Conservation (phyloP, 176 grass and related monocot species). For the Aegilops bicornis region DNA sequence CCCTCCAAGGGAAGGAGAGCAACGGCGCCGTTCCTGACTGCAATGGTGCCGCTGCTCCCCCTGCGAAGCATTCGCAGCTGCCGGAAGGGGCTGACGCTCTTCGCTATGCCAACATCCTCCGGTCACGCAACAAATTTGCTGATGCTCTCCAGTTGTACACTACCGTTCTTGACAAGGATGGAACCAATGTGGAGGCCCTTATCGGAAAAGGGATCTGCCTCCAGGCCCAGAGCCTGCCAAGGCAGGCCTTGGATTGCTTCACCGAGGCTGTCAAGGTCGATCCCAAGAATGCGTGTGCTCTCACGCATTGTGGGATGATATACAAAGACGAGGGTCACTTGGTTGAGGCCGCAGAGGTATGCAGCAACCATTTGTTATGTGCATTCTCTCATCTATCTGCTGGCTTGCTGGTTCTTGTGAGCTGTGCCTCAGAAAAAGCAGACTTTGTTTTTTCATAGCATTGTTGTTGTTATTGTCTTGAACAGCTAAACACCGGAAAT, state of each 20-base stretch:
- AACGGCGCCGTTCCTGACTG: constrained; percentile 20
- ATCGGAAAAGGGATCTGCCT: constrained; percentile 95
- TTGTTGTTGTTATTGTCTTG: background rate
- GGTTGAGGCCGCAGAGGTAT: constrained; percentile 90
- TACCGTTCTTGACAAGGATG: constrained; percentile 57
- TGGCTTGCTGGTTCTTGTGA: background rate
- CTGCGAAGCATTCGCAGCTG: constrained; percentile 22
- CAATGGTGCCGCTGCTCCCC: constrained; percentile 14
- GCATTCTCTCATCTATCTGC: constrained; percentile 19
- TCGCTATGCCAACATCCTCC: constrained; percentile 83
- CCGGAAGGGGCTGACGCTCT: constrained; percentile 48
- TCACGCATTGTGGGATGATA: constrained; percentile 92
- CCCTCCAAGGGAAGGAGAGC: constrained; percentile 31
- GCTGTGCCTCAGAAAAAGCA: background rate
- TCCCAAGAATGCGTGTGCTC: constrained; percentile 74
- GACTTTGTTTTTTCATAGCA: background rate
- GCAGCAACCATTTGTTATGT: background rate
- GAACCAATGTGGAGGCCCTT: constrained; percentile 75
- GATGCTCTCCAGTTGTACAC: constrained; percentile 80
- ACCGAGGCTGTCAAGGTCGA: constrained; percentile 62
- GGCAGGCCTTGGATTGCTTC: constrained; percentile 72
- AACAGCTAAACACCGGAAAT: background rate
- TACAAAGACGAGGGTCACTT: constrained; percentile 97
- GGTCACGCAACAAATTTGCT: constrained; percentile 79
- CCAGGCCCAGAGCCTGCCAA: constrained; percentile 65